Percentiles rank a stretch among this genome's conserved stretches.
Conservation (phyloP, 495 filamentous ascomycete genomes). For the Apiosordaria backusii region DNA sequence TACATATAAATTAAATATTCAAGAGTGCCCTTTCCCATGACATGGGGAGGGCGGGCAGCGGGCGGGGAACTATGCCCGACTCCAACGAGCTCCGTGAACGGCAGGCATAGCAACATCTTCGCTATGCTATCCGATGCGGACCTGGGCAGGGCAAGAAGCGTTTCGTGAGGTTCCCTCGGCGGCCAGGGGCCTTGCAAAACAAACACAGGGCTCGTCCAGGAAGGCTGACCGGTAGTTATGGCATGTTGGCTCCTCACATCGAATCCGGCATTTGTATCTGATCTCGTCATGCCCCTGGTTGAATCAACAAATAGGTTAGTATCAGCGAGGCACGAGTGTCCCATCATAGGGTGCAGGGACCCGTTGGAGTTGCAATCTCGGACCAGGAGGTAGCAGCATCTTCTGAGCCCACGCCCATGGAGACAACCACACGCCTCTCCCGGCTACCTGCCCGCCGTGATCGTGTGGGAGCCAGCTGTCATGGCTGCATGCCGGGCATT, state of each 20-base stretch:
- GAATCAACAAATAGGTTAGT: neutral
- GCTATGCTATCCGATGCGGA: neutral
- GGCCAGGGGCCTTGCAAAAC: neutral
- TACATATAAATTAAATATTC: neutral
- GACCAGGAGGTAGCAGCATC: slow-evolving; percentile 1
- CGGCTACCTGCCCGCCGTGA: neutral
- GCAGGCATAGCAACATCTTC: neutral
- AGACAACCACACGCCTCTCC: neutral
- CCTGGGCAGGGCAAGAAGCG: neutral
- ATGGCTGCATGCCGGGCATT: neutral
- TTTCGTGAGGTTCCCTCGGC: neutral
- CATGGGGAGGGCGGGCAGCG: neutral
- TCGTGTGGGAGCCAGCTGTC: neutral
- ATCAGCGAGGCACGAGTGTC: neutral
- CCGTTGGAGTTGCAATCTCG: slow-evolving; percentile 19
- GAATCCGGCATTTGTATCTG: neutral
- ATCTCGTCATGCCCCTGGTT: neutral
- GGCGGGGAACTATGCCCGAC: slow-evolving; percentile 1
- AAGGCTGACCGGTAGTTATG: neutral
- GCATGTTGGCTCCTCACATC: neutral
- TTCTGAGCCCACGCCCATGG: neutral
- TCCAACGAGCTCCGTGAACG: slow-evolving; percentile 3
- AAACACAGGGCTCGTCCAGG: neutral
- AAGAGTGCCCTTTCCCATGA: slow-evolving; percentile 1
- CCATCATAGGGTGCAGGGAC: slow-evolving; percentile 18